Conservation (phyloP, 192 early-diverging fungal species). For the Chytriomyces sp. region DNA sequence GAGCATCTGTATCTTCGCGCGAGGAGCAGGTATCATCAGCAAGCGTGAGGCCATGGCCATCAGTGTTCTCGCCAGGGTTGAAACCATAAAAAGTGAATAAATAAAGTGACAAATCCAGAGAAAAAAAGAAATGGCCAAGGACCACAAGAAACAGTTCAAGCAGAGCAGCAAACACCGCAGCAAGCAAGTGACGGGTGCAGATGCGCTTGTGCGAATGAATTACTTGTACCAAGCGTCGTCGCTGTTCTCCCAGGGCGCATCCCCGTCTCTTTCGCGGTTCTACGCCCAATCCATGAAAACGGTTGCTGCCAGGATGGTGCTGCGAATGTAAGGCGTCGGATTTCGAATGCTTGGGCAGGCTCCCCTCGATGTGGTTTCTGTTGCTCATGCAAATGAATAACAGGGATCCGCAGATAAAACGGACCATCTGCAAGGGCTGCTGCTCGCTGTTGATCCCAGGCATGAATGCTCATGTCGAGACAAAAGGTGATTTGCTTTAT, state of each 20-base stretch:
- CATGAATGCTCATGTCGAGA: conserved; percentile 49
- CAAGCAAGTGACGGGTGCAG: conserved; percentile 19
- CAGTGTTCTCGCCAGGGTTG: no score
- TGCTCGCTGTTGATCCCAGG: conserved; percentile 60
- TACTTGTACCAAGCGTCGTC: conserved; percentile 65
- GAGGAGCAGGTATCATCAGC: no score
- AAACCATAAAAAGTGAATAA: no score
- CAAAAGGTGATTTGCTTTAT: conserved; percentile 39
- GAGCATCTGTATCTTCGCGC: no score
- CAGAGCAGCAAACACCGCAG: not conserved
- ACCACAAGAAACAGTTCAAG: not conserved
- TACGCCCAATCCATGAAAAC: conserved; percentile 56
- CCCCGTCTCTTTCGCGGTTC: conserved; percentile 46
- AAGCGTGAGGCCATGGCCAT: no score
- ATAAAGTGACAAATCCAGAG: not conserved
- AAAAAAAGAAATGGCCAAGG: not conserved
- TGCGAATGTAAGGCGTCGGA: conserved; percentile 53
- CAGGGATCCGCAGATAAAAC: conserved; percentile 64
- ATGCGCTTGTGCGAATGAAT: conserved; percentile 69
- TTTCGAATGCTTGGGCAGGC: not conserved
- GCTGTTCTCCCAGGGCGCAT: no score
- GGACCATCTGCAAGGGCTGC: conserved; percentile 61
- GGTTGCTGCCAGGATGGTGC: conserved; percentile 58
- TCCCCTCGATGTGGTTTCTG: not conserved
- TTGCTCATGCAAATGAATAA: not conserved